A percentile compares a stretch with the other conserved stretches of the same genome.
Conservation (phyloP, 768 basidiomycete species). For the Sutorius australiensis region DNA sequence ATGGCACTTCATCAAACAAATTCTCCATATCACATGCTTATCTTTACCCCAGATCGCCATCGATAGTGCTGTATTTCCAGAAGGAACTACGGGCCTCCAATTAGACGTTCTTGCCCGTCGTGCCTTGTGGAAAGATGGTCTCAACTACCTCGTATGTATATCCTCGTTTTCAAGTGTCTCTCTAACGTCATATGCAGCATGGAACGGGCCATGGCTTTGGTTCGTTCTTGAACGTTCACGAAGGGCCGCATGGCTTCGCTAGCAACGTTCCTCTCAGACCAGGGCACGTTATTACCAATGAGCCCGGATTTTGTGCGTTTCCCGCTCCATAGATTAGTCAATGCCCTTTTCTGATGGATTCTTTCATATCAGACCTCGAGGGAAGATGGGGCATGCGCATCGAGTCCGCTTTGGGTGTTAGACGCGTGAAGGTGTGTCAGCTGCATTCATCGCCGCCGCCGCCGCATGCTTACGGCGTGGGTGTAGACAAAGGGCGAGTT, state of each 20-base stretch:
- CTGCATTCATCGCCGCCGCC: conserved; percentile 4
- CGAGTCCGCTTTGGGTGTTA: conserved; percentile 80
- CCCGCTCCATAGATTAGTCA: conserved; percentile 5
- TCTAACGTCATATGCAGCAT: conserved; percentile 48
- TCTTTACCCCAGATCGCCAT: conserved; percentile 70
- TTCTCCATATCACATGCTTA: conserved; percentile 13
- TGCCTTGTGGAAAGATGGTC: conserved; percentile 81
- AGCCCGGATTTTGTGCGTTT: conserved; percentile 85
- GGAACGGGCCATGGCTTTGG: conserved; percentile 92
- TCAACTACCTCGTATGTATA: conserved; percentile 67
- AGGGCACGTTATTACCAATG: conserved; percentile 93
- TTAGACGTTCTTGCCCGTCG: conserved; percentile 88
- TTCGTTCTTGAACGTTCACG: conserved; percentile 81
- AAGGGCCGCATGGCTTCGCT: conserved; percentile 79
- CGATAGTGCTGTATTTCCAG: conserved; percentile 85
- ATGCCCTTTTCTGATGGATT: conserved; percentile 14
- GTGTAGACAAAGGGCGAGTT: conserved; percentile 65
- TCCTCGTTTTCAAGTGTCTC: conserved; percentile 1
- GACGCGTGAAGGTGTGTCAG: conserved; percentile 45
- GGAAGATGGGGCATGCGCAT: conserved; percentile 88
- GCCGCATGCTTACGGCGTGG: conserved; percentile 5
- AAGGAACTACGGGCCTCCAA: conserved; percentile 79
- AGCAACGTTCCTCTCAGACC: conserved; percentile 63
- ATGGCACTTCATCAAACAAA: conserved; percentile 16
- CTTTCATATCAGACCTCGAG: conserved; percentile 52